Conservation (phyloP, 345 rosid species). For the Citrus sp. region DNA sequence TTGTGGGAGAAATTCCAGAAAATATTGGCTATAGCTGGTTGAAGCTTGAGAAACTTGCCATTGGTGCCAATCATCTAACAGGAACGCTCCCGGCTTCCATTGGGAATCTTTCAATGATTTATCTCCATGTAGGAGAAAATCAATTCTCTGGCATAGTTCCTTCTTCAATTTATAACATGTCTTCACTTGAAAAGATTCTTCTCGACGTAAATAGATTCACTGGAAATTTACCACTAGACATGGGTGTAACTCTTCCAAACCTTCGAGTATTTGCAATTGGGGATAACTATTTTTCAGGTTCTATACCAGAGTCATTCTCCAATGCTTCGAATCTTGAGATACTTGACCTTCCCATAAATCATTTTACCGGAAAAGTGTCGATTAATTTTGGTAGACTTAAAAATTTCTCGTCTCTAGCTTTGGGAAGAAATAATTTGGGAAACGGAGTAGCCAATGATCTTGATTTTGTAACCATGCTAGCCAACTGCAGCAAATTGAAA, state of each 20-base stretch:
- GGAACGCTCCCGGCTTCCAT: constrained; percentile 17
- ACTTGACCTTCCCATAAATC: not conserved
- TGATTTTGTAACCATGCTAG: not conserved
- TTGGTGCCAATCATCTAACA: not conserved
- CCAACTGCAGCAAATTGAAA: not conserved
- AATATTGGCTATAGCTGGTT: not conserved
- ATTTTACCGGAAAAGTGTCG: not conserved
- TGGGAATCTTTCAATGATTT: constrained; percentile 9
- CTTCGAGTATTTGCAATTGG: not conserved
- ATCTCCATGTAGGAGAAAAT: not conserved
- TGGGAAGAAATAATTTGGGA: not conserved
- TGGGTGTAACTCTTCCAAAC: constrained; percentile 14
- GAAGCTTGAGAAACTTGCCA: not conserved
- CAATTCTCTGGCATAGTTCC: constrained; percentile 14
- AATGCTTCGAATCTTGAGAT: not conserved
- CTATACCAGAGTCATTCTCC: not conserved
- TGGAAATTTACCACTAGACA: constrained; percentile 5
- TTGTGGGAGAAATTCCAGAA: constrained; percentile 5
- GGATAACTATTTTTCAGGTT: constrained; percentile 1
- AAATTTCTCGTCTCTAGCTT: not conserved
- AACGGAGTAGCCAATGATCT: not conserved
- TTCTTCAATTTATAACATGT: constrained; percentile 16
- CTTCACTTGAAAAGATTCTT: not conserved
- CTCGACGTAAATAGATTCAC: not conserved
- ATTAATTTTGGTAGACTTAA: not conserved